phyloP scores from a whole-genome alignment of 768 basidiomycete species.

The Podaxis sp. region DNA sequence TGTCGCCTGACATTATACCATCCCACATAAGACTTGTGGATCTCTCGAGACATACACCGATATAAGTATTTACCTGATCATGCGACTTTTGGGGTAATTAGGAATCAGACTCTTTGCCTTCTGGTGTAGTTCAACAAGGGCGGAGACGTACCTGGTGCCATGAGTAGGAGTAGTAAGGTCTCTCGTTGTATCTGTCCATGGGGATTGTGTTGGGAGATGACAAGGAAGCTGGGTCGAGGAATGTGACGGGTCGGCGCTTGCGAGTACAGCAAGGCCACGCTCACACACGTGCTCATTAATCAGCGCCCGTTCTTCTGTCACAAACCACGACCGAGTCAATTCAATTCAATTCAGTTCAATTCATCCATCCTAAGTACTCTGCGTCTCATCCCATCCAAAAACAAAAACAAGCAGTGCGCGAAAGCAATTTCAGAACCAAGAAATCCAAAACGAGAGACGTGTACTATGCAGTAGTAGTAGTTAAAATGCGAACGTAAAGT shows the following conservation, averaged over 20 bases:
- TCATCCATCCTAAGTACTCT: background rate
- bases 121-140: constrained; percentile 18
- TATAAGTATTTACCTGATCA: constrained; percentile 61
- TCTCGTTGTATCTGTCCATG: constrained; percentile 41
- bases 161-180: constrained; percentile 56
- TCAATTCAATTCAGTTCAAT: constrained; percentile 3
- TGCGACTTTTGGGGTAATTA: constrained; percentile 57
- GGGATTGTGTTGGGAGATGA: constrained; percentile 10
- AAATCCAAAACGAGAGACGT: constrained; percentile 8
- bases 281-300: constrained; percentile 1
- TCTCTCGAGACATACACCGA: background rate
- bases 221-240: constrained; percentile 8
- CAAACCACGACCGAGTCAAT: background rate
- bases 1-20: constrained; percentile 52
- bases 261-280: constrained; percentile 14
- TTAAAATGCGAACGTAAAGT: background rate
- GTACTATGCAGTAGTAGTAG: background rate
- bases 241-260: constrained; percentile 17
- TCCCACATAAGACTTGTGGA: constrained; percentile 17
- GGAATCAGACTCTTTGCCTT: constrained; percentile 15
- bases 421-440: background rate
- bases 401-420: background rate
- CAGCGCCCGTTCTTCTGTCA: background rate
- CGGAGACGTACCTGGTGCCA: constrained; percentile 75
- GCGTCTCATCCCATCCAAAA: background rate